phyloP scores from a whole-genome alignment of 495 filamentous ascomycete species.

The Achaetomiella virescens region DNA sequence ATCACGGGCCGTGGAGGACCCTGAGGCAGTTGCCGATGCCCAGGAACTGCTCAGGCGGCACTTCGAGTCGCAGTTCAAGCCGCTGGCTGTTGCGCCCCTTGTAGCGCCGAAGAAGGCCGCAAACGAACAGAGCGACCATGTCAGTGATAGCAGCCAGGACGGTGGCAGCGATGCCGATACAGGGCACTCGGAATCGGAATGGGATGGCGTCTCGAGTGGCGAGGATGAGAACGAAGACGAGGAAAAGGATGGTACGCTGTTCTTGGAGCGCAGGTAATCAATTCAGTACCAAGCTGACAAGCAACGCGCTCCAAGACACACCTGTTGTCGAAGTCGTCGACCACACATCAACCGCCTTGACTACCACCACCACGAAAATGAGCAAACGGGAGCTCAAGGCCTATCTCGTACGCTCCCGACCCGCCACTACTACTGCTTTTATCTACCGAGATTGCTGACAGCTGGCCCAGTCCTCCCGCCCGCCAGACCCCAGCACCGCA shows the following conservation, averaged over 20 bases:
- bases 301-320: slow-evolving; percentile 8
- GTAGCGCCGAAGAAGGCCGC: slow-evolving; percentile 24
- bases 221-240: slow-evolving; percentile 29
- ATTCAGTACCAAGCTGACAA: background rate
- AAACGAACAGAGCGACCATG: slow-evolving; percentile 14
- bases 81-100: slow-evolving; percentile 43
- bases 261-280: background rate
- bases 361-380: slow-evolving; percentile 38
- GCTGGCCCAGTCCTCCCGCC: slow-evolving; percentile 33
- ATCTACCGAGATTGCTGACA: slow-evolving; percentile 5
- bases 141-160: slow-evolving; percentile 12
- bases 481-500: slow-evolving; percentile 28
- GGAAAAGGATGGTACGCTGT: slow-evolving; percentile 16
- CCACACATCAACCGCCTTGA: slow-evolving; percentile 34
- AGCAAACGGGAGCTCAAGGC: slow-evolving; percentile 66
- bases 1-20: slow-evolving; percentile 15
- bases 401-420: slow-evolving; percentile 58
- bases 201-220: slow-evolving; percentile 57
- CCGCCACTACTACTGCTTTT: background rate
- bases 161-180: slow-evolving; percentile 13
- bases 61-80: slow-evolving; percentile 83
- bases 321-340: slow-evolving; percentile 58
- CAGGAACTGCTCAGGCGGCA: slow-evolving; percentile 61
- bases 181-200: slow-evolving; percentile 47
- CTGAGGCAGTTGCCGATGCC: slow-evolving; percentile 30